Conservation (phyloP, 2,329 filamentous ascomycete species). For the Scedosporium dehoogii region DNA sequence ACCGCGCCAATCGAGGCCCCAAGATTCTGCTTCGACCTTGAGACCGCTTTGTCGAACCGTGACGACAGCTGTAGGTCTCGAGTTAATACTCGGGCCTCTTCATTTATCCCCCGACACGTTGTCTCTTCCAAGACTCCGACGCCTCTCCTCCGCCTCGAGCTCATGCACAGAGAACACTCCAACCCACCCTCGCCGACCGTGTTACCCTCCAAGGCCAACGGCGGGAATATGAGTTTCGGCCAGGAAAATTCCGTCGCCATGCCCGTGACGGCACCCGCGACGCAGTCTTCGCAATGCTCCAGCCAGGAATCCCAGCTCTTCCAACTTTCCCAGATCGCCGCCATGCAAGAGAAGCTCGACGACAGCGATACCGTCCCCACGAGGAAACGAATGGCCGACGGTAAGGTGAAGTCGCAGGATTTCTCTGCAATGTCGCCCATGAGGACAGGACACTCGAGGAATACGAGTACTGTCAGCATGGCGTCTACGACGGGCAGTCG, state of each 20-base stretch:
- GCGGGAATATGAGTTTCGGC: not conserved
- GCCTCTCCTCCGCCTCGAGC: not conserved
- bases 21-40: not conserved
- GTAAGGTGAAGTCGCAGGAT: slow-evolving; percentile 46
- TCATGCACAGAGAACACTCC: not conserved
- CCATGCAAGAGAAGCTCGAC: slow-evolving; percentile 34
- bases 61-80: not conserved
- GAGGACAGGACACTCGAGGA: slow-evolving; percentile 50
- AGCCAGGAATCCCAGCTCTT: slow-evolving; percentile 43
- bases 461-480: slow-evolving; percentile 50
- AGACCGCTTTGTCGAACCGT: not conserved
- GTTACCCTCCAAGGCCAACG: slow-evolving; percentile 1
- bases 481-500: slow-evolving; percentile 50
- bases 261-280: not conserved
- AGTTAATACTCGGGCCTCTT: not conserved
- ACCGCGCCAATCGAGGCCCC: not conserved
- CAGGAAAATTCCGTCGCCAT: slow-evolving; percentile 2
- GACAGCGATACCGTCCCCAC: slow-evolving; percentile 24
- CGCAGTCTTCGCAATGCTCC: slow-evolving; percentile 15
- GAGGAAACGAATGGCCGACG: slow-evolving; percentile 64
- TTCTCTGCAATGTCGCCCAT: slow-evolving; percentile 26
- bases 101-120: not conserved
- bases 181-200: slow-evolving; percentile 3
- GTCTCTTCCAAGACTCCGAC: no score
- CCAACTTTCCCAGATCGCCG: slow-evolving; percentile 41